A percentile compares a stretch with the other conserved stretches of the same genome.
Evolutionary conservation across 2,329 filamentous ascomycete genomes (phyloP).

Genomic region (Aureobasidium sp.): DNA sequence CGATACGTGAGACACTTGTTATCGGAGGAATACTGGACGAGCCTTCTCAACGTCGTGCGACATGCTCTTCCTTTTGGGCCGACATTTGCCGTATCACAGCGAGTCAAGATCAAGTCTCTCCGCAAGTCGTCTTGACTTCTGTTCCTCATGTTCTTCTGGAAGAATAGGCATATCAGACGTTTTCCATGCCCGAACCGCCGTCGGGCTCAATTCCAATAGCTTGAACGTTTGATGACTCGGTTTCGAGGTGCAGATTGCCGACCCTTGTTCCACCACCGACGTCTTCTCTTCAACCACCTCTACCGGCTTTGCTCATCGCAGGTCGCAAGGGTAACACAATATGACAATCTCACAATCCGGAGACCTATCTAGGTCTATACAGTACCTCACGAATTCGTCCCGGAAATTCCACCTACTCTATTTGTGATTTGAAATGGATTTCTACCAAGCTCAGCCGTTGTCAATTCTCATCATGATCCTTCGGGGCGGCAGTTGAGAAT

Average conservation of each 20-base stretch:
- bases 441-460: neutral
- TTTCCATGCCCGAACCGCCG: neutral
- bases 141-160: neutral
- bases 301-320: neutral
- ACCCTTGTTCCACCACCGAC: neutral
- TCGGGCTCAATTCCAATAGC: conserved; percentile 5
- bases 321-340: neutral
- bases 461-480: neutral
- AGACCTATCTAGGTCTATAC: too few relatives aligned
- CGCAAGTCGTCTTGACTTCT: neutral
- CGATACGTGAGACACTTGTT: neutral
- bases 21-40: neutral
- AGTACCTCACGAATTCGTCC: neutral
- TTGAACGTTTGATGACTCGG: neutral
- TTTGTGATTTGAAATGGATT: neutral
- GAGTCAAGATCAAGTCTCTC: neutral
- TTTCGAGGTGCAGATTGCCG: neutral
- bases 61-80: neutral
- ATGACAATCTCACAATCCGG: neutral
- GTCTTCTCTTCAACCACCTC: neutral
- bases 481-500: neutral
- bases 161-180: neutral
- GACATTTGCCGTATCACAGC: neutral
- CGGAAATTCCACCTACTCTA: too few relatives aligned
- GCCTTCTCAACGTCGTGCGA: neutral